Evolutionary conservation across 208 protist genomes (phyloP).

Genomic region (Kentomonas sorsogonicus): DNA sequence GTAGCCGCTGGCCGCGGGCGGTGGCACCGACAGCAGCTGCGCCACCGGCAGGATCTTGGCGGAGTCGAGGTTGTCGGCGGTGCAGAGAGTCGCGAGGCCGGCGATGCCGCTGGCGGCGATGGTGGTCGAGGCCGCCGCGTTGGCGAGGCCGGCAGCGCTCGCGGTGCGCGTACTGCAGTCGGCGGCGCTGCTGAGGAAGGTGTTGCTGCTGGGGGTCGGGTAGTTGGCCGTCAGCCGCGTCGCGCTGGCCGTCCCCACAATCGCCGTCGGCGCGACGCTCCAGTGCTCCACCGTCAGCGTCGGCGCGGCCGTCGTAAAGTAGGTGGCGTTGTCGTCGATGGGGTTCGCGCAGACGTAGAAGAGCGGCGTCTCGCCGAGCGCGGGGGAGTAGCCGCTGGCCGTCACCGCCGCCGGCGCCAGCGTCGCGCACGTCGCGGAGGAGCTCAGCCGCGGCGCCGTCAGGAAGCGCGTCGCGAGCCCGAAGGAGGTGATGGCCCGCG

Average conservation of each 20-base stretch:
- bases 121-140: slow-evolving; percentile 8
- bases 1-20: slow-evolving; percentile 24
- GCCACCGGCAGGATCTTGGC: slow-evolving; percentile 19
- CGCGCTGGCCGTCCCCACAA: slow-evolving; percentile 11
- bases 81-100: slow-evolving; percentile 51
- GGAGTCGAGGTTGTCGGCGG: slow-evolving; percentile 15
- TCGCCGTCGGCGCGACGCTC: slow-evolving; percentile 23
- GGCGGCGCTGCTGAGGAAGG: slow-evolving; percentile 31
- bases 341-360: slow-evolving; percentile 56
- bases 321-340: slow-evolving; percentile 18
- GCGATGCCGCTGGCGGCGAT: slow-evolving; percentile 19
- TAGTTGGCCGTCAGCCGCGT: slow-evolving; percentile 37
- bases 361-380: slow-evolving; percentile 19
- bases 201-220: slow-evolving; percentile 27
- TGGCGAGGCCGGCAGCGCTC: slow-evolving; percentile 13
- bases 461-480: slow-evolving; percentile 39
- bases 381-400: slow-evolving; percentile 34
- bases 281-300: slow-evolving; percentile 49
- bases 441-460: slow-evolving; percentile 23
- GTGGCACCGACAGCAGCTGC: slow-evolving; percentile 41
- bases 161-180: slow-evolving; percentile 22
- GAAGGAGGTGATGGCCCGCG: slow-evolving; percentile 26
- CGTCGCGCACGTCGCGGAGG: slow-evolving; percentile 23
- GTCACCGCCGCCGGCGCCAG: slow-evolving; percentile 15
- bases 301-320: slow-evolving; percentile 46